Base-by-base conservation (phyloP, 768 basidiomycete genomes). In the Xerocomus brunneocitrinus region DNA sequence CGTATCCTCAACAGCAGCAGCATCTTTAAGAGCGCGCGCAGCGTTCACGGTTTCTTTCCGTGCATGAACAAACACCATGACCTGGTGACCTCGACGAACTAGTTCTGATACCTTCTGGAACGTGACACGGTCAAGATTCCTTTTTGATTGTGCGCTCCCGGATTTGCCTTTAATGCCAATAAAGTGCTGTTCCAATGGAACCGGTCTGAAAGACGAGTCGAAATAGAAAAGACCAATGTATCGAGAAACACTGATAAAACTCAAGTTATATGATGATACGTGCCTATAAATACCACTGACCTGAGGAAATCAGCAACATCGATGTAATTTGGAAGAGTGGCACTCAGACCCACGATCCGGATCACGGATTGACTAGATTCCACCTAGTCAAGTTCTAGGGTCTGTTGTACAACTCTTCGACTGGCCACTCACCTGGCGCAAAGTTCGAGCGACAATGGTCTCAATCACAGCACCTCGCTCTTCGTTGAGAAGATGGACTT, bases 31-130 rank as follows among this genome's bases (percentile, higher is more conserved):
- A 9, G 79, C 81, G 62, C 84, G 74, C 0, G 95, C 95, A 1
- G 90, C 82, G 66, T 95, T 97, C 49, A 98, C 97, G 0, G 97
- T 99, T 65, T 98, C 97, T 73, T 97, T 98, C 30, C 97, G 81
- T 13, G 97, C 92, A 69, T 99, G 97, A 8, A 99, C 97, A 63
- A 99, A 99, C 0, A 99, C 95, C 95, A 99, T 98, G 55, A 97
- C 93, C 69, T 98, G 97, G 72, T 99, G 97, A 3, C 95, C 97
- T 60, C 85, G 81, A n/a, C 73, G 77, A 28, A 98, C 90, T 6
- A 98, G 76, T 32, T 89, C 87, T 3, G 87, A 80, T 19, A 98
- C 93, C 72, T 95, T 98, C 61, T 95, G 79, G 61, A 88, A 98
- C 1, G 90, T 85, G 25, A 92, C 91, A 25, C 75, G 74, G 68